These are phyloP conservation scores for Fusarium sp. DNA, from an alignment of 2,329 filamentous ascomycete genomes.

Conservation along the genomic window DNA sequence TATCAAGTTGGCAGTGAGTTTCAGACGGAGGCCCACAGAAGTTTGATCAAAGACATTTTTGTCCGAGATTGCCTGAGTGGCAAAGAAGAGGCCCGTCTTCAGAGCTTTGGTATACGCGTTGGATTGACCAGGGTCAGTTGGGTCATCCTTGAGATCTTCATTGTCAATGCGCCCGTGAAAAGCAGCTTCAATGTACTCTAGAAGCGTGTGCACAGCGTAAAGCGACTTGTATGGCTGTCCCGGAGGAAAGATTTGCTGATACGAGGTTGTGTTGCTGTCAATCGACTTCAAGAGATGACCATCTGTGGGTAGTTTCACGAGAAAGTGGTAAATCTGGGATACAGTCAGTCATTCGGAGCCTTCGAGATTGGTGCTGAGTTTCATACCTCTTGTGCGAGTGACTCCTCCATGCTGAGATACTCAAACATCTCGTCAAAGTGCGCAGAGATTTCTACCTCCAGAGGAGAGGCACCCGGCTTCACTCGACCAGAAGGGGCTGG, in stretches of 20 bases:
- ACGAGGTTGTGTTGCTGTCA: slow-evolving; percentile 62
- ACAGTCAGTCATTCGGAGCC: slow-evolving; percentile 21
- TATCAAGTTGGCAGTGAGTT: slow-evolving; percentile 45
- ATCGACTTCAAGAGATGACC: slow-evolving; percentile 71
- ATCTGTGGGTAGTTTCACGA: slow-evolving; percentile 77
- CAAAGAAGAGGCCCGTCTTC: slow-evolving; percentile 61
- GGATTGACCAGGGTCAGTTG: slow-evolving; percentile 26
- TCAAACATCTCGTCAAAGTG: slow-evolving; percentile 89
- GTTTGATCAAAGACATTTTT: slow-evolving; percentile 60
- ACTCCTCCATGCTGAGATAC: slow-evolving; percentile 80
- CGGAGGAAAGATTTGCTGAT: slow-evolving; percentile 74
- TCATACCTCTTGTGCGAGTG: slow-evolving; percentile 73
- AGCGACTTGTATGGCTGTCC: slow-evolving; percentile 78
- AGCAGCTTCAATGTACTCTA: slow-evolving; percentile 66
- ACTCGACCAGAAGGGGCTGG: slow-evolving; percentile 57
- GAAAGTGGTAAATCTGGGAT: slow-evolving; percentile 74
- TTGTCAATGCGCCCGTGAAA: slow-evolving; percentile 45
- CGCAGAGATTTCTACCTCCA: slow-evolving; percentile 83
- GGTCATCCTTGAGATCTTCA: neutral
- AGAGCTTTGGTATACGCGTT: slow-evolving; percentile 50
- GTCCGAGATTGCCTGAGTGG: slow-evolving; percentile 72
- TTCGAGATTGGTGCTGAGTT: neutral
- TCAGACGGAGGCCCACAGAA: slow-evolving; percentile 39
- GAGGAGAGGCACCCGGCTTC: slow-evolving; percentile 64
- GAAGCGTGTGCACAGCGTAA: slow-evolving; percentile 77